phyloP scores from a whole-genome alignment of 345 rosid genomes.

The Limnanthes douglasii region DNA sequence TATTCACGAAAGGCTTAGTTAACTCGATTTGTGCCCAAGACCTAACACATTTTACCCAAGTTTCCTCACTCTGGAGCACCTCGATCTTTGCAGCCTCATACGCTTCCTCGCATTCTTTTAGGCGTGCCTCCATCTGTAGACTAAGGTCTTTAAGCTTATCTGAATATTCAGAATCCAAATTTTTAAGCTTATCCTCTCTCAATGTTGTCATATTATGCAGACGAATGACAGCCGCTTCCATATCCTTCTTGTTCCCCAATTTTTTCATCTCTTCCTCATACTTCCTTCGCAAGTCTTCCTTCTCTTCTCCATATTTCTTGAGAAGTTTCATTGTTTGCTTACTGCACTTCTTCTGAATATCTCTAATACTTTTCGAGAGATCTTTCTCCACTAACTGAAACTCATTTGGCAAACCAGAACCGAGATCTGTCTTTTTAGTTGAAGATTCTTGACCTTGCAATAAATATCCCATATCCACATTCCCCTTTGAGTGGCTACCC shows the following conservation, averaged over 20 bases:
- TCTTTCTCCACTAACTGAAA: conserved; percentile 23
- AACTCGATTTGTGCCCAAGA: conserved; percentile 32
- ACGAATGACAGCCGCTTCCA: conserved; percentile 41
- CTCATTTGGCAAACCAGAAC: conserved; percentile 9
- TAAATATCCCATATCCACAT: conserved; percentile 11
- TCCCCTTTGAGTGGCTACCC: conserved; percentile 9
- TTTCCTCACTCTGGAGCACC: conserved; percentile 25
- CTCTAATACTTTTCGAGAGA: conserved; percentile 26
- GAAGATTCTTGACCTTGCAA: conserved; percentile 15
- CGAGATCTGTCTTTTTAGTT: conserved; percentile 16
- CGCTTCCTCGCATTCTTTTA: conserved; percentile 24
- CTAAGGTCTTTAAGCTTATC: conserved; percentile 26
- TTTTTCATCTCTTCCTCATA: conserved; percentile 26
- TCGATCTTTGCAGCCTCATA: conserved; percentile 25
- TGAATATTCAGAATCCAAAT: conserved; percentile 28
- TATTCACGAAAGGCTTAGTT: conserved; percentile 8
- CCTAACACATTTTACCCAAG: conserved; percentile 27
- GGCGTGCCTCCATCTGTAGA: conserved; percentile 15
- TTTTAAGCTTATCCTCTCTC: conserved; percentile 27
- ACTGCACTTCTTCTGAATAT: conserved; percentile 31
- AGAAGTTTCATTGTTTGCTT: conserved; percentile 31
- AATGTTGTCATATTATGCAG: conserved; percentile 16
- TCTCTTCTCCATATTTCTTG: conserved; percentile 27
- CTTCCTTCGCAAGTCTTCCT: conserved; percentile 17
- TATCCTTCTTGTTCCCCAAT: conserved; percentile 23